Evolutionary conservation across 2,329 filamentous ascomycete genomes (phyloP), one percentile per base, ranked within the genome.

Genomic region (Curvularia sp.): DNA sequence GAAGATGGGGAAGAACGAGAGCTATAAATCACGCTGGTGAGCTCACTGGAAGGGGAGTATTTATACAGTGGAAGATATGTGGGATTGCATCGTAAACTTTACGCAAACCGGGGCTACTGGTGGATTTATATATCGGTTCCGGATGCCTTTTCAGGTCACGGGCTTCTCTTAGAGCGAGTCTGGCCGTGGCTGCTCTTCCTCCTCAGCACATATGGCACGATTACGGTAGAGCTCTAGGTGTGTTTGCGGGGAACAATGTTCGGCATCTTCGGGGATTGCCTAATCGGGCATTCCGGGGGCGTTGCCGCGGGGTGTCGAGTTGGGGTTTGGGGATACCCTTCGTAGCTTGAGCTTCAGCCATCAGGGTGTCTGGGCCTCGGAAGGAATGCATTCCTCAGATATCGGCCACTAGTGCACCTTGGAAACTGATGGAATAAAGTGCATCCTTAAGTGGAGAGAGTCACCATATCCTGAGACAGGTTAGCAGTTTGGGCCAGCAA

Each of bases 241-340:
- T 53, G 50, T 64, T 66, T 66, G 64, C 64, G 64, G 64, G 64
- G 64, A 62, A 62, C 43, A 30, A 42, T 53, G 44, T 18, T 42
- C 52, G 58, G 52, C 48, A 56, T 56, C 51, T 53, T 58, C 55
- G 53, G 55, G 48, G 30, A 33, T 53, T 61, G 30, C 62, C 58
- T 28, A 38, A 59, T 63, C 51, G 41, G 62, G 62, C 31, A 65
- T 58, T 33, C 62, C 62, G 62, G 43, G 43, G 31, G 42, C 35
- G 15, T 28, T 31, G 35, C 55, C 49, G 49, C 53, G 49, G 55
- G 58, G 60, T 38, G 30, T 49, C 18, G 22, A 48, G 28, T 46
- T 48, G 22, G 39, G 42, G 47, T 46, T 48, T 35, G 55, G 55
- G 48, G 51, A 22, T 43, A 8, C 30, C 8, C 2, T 47, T 35